Evolutionary conservation across 2,329 filamentous ascomycete genomes (phyloP).

Genomic region (Alternaria brassicicola): DNA sequence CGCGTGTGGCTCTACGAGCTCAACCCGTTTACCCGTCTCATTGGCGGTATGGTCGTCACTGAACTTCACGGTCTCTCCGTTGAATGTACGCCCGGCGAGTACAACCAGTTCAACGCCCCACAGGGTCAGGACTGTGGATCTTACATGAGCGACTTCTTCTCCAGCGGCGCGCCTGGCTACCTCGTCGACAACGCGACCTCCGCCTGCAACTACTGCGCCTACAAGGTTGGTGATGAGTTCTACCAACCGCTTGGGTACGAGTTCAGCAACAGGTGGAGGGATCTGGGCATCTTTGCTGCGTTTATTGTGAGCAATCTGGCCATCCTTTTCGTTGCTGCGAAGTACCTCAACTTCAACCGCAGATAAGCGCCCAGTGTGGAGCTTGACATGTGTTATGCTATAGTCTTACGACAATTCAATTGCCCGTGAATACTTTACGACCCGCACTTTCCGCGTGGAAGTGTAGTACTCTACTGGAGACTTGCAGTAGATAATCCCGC

Average conservation of each 20-base stretch:
- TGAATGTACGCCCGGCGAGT: conserved; percentile 64
- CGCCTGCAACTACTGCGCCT: conserved; percentile 82
- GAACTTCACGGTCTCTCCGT: conserved; percentile 72
- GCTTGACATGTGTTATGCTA: background rate
- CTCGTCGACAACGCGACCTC: conserved; percentile 69
- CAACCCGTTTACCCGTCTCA: conserved; percentile 81
- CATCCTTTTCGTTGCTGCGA: conserved; percentile 63
- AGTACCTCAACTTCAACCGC: conserved; percentile 56
- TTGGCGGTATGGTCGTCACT: conserved; percentile 79
- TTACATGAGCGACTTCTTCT: conserved; percentile 77
- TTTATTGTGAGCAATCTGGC: conserved; percentile 81
- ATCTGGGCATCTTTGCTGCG: conserved; percentile 77
- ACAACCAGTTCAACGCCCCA: conserved; percentile 72
- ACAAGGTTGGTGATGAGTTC: conserved; percentile 79
- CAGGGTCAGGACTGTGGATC: conserved; percentile 70
- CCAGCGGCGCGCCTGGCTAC: conserved; percentile 72
- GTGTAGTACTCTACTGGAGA: background rate
- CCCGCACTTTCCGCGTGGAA: background rate
- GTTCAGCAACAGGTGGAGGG: conserved; percentile 76
- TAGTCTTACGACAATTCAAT: background rate
- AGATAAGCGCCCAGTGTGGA: conserved; percentile 23
- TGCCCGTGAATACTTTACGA: background rate
- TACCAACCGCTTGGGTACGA: conserved; percentile 70
- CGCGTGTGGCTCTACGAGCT: conserved; percentile 81
- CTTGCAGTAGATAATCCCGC: background rate